These are phyloP conservation scores for Mortierella sp. DNA, from an alignment of 371 early-diverging fungal genomes.

Conservation along the genomic window DNA sequence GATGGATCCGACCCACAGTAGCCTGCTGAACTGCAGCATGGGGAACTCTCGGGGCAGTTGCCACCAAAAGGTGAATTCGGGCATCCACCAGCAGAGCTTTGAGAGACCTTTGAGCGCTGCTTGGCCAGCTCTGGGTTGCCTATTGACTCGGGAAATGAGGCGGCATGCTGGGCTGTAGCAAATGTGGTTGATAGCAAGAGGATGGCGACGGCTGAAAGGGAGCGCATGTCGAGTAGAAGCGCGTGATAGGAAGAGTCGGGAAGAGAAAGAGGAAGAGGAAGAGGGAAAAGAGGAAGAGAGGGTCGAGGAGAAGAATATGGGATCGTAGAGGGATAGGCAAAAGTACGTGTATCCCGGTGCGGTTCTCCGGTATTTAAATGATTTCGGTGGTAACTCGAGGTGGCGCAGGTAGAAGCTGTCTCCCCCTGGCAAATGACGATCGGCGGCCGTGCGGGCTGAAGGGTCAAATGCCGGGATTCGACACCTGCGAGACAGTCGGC, in stretches of 20 bases:
- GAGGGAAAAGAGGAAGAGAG: background rate
- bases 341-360: too few species aligned
- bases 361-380: too few species aligned
- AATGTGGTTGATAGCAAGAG: slow-evolving; percentile 23
- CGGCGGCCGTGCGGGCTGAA: too few species aligned
- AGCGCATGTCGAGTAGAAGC: slow-evolving; percentile 23
- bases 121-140: slow-evolving; percentile 15
- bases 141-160: slow-evolving; percentile 13
- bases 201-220: slow-evolving; percentile 11
- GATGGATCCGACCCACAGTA: slow-evolving; percentile 46
- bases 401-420: too few species aligned
- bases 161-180: slow-evolving; percentile 15
- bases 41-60: slow-evolving; percentile 26
- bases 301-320: background rate
- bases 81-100: slow-evolving; percentile 12
- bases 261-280: background rate
- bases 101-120: slow-evolving; percentile 5
- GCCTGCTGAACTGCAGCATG: slow-evolving; percentile 41
- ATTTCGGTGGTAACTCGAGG: too few species aligned
- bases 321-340: too few species aligned
- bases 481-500: too few species aligned
- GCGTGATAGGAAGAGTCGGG: background rate
- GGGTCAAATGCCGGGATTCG: too few species aligned
- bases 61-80: slow-evolving; percentile 36
- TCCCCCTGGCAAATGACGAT: too few species aligned